Percentiles rank a stretch among this genome's conserved stretches.
Conservation (phyloP, 306 rosid species). For the Senna siamea region DNA sequence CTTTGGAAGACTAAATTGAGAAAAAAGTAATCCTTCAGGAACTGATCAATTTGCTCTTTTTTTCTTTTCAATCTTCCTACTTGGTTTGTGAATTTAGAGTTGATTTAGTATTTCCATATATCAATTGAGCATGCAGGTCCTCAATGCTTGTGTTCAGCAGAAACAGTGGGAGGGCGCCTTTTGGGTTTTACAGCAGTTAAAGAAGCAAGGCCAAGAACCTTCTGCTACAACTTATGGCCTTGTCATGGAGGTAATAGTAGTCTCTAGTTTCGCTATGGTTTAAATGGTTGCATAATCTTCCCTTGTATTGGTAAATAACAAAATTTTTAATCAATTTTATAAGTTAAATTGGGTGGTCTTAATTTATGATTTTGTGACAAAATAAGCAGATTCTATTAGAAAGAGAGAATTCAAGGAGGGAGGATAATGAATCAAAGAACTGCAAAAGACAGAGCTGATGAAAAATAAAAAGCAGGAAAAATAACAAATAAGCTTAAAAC, state of each 20-base stretch:
- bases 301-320: neutral
- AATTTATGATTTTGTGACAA: neutral
- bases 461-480: neutral
- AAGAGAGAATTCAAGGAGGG: conserved; percentile 13
- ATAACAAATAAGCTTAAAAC: conserved; percentile 13
- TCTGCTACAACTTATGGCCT: conserved; percentile 79
- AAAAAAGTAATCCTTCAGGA: too few species aligned
- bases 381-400: conserved; percentile 1
- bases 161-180: conserved; percentile 97
- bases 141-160: conserved; percentile 81
- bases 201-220: conserved; percentile 62
- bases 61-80: neutral
- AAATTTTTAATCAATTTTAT: conserved; percentile 11
- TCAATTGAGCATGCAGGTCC: conserved; percentile 61
- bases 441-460: conserved; percentile 4
- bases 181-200: conserved; percentile 92
- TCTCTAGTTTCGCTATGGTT: conserved; percentile 35
- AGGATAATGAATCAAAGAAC: conserved; percentile 29
- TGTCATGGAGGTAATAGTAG: conserved; percentile 83
- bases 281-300: conserved; percentile 29
- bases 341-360: conserved; percentile 7
- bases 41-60: too few species aligned
- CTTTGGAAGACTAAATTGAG: too few species aligned
- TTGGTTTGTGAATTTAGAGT: conserved; percentile 28
- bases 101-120: conserved; percentile 33